Evolutionary conservation across 1,139 yeast species (phyloP).

Genomic region (Eremothecium coryli): DNA sequence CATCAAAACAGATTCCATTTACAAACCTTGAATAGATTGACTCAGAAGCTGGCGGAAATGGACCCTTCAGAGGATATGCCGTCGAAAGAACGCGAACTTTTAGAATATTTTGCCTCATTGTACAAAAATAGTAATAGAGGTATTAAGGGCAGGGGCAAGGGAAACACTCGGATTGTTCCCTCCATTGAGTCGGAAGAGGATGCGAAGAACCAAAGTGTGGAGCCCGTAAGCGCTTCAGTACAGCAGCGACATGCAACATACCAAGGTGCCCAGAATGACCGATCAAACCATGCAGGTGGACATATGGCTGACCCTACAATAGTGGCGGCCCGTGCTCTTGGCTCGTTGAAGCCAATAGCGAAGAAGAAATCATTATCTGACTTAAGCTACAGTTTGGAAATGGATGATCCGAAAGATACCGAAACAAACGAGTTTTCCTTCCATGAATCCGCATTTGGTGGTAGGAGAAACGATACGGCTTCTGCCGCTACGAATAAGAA

Average conservation of each 20-base stretch:
- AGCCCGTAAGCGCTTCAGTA: background rate
- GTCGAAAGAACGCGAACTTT: constrained; percentile 53
- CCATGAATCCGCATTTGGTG: constrained; percentile 8
- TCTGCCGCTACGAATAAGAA: constrained; percentile 4
- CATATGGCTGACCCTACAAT: constrained; percentile 9
- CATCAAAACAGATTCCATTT: constrained; percentile 88
- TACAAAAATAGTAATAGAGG: constrained; percentile 87
- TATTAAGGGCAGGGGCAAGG: constrained; percentile 79
- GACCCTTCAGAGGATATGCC: constrained; percentile 42
- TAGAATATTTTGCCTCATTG: constrained; percentile 67
- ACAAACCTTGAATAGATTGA: constrained; percentile 55
- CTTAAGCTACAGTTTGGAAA: constrained; percentile 2
- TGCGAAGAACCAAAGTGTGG: background rate
- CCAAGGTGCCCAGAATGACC: constrained; percentile 2
- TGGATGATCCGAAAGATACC: constrained; percentile 3
- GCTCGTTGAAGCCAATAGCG: constrained; percentile 8
- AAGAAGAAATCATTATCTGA: constrained; percentile 7
- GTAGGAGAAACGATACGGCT: constrained; percentile 3
- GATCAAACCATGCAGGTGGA: constrained; percentile 5
- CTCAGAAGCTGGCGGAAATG: constrained; percentile 52
- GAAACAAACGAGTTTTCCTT: constrained; percentile 14
- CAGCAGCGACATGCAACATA: constrained; percentile 2
- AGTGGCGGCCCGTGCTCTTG: constrained; percentile 10
- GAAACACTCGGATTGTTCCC: constrained; percentile 26
- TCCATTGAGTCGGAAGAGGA: constrained; percentile 7